Evolutionary conservation across 2,329 filamentous ascomycete species (phyloP), one percentile per base, ranked within the genome.

Genomic region (Pseudogymnoascus sp.): DNA sequence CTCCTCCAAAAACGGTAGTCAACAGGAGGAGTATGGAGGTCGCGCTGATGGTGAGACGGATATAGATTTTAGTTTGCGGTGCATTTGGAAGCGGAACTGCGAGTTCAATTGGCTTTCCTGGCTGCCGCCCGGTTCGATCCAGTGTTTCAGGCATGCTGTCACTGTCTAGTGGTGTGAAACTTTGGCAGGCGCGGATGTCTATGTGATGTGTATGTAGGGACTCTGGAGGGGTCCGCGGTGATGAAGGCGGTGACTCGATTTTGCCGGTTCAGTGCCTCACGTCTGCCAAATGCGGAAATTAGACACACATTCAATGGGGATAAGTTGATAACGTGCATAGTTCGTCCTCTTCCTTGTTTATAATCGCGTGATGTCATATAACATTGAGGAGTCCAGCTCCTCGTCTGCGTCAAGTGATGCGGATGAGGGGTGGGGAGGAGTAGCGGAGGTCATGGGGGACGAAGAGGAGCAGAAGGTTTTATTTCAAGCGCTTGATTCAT

Each of bases 401-500:
- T 56, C 50, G 3, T 56, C 50, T 1, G 50, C 50, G 11, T 56
- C 50, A 33, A 56, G 50, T 33, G 50, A 56, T 56, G 50, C 50
- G 28, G 50, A 22, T 56, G 50, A 35, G n/a, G 50, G 50, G 50
- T 56, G 50, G 50, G 50, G 50, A 35, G 59, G 35, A 19, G 33
- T 31, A 40, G 38, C n/a, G 12, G 59, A 60, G 33, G 59, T 60
- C 38, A 38, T 89, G 59, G 79, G 84, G 8, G 92, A 97, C 70
- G 85, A 87, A 0, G 91, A 96, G 67, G 93, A 99, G 77, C 80
- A 86, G 59, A 82, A 82, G 65, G 91, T 96, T 59, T 82, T 98
- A 8, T 90, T 90, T 74, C 87, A 86, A 60, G 88, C 92, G 2
- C 77, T 98, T 61, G 91, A 96, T 78, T 97, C 93, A 10, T 98